A percentile compares a stretch with the other conserved stretches of the same genome.
Conservation (phyloP, 2,329 filamentous ascomycete genomes). For the Colletotrichum gloeosporioides region DNA sequence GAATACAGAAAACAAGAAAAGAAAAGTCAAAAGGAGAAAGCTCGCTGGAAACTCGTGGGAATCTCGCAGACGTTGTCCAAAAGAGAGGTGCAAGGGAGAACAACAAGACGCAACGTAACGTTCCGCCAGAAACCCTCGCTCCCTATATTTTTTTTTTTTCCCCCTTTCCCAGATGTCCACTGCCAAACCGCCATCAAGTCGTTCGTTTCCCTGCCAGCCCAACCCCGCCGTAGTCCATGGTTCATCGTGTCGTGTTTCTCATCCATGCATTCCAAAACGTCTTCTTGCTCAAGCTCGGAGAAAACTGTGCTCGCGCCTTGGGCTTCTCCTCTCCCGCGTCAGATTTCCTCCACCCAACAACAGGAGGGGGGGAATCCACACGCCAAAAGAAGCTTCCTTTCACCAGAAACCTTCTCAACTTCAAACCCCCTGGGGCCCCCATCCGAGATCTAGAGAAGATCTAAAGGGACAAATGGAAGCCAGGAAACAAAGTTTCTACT, state of each 20-base stretch:
- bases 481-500: conserved; percentile 12
- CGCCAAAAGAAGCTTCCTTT: neutral
- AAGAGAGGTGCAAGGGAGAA: neutral
- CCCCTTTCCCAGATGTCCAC: neutral
- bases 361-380: neutral
- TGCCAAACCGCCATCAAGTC: neutral
- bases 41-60: neutral
- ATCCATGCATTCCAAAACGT: neutral
- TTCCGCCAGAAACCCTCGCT: neutral
- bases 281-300: neutral
- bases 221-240: neutral
- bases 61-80: neutral
- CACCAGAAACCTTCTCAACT: neutral
- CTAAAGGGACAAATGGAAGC: neutral
- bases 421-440: neutral
- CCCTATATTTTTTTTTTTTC: neutral
- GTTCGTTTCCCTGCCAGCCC: neutral
- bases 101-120: neutral
- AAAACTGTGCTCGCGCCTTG: neutral
- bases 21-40: neutral
- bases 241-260: neutral
- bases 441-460: neutral
- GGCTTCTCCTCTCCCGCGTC: neutral
- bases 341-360: neutral
- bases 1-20: neutral